phyloP scores from a whole-genome alignment of 176 grass and related monocot species.

The Triticum turgidum region DNA sequence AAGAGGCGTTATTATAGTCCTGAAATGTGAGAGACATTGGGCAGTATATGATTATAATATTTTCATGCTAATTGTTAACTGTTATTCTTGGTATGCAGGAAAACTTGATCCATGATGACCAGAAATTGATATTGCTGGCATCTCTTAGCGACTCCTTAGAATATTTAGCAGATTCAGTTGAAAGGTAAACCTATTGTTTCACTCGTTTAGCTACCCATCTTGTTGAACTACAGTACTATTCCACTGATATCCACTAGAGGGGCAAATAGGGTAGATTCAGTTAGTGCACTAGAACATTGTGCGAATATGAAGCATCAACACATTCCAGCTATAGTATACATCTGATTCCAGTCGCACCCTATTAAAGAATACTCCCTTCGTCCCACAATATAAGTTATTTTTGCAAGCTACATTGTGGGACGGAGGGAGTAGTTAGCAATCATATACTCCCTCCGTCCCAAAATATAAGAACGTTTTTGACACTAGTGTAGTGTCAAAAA shows the following conservation, averaged over 20 bases:
- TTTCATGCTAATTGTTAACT: neutral
- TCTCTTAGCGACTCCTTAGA: constrained; percentile 97
- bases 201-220: constrained; percentile 16
- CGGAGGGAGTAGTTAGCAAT: too few species aligned
- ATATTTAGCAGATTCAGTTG: constrained; percentile 96
- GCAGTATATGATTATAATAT: neutral
- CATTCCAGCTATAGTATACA: neutral
- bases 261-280: neutral
- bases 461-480: too few species aligned
- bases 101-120: constrained; percentile 95
- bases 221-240: constrained; percentile 1
- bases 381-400: too few species aligned
- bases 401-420: too few species aligned
- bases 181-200: constrained; percentile 63
- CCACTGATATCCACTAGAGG: neutral
- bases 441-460: too few species aligned
- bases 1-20: neutral
- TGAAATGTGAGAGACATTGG: neutral
- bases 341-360: constrained; percentile 1
- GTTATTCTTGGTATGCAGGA: constrained; percentile 52
- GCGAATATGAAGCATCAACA: neutral
- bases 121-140: constrained; percentile 89
- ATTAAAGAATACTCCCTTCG: neutral
- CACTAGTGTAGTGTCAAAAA: too few species aligned
- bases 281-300: neutral